Percentiles rank a stretch among this genome's conserved stretches.
phyloP scores from a whole-genome alignment of 2,329 filamentous ascomycete species.

The Cytospora paraplurivora region DNA sequence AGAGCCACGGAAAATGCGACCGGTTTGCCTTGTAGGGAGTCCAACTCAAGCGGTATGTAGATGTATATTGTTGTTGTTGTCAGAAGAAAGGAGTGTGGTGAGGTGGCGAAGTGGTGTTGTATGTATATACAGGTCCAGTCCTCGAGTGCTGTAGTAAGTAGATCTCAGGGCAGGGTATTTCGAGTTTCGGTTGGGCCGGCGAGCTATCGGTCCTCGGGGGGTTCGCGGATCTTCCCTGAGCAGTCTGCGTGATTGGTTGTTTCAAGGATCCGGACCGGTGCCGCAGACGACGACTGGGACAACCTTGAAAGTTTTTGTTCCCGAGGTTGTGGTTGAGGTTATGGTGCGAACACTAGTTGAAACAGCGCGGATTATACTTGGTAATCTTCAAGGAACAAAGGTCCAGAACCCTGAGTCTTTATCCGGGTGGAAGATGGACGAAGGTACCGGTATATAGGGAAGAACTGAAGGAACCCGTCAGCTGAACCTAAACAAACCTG shows the following conservation, averaged over 20 bases:
- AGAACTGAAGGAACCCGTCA: no score
- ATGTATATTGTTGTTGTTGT: neutral
- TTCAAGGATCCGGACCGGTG: neutral
- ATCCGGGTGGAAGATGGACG: no score
- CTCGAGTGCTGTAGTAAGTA: neutral
- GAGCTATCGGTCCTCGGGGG: conserved; percentile 1
- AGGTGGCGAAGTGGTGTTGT: neutral
- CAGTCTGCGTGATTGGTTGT: neutral
- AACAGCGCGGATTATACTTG: neutral
- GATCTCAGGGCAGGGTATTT: neutral
- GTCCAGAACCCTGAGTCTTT: no score
- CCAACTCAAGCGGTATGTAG: neutral
- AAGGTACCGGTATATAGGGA: no score
- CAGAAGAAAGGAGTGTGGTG: neutral
- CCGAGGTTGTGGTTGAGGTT: no score
- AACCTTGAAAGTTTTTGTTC: no score
- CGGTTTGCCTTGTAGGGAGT: neutral
- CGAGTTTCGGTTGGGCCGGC: neutral
- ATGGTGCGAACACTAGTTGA: no score
- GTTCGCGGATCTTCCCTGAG: neutral
- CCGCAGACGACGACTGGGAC: neutral
- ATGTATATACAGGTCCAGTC: neutral
- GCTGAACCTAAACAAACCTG: neutral
- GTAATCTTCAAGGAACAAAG: no score
- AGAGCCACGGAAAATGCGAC: conserved; percentile 1